Evolutionary conservation across 2,329 filamentous ascomycete species (phyloP), one percentile per base, ranked within the genome.

Genomic region (Fusarium dlaminii): DNA sequence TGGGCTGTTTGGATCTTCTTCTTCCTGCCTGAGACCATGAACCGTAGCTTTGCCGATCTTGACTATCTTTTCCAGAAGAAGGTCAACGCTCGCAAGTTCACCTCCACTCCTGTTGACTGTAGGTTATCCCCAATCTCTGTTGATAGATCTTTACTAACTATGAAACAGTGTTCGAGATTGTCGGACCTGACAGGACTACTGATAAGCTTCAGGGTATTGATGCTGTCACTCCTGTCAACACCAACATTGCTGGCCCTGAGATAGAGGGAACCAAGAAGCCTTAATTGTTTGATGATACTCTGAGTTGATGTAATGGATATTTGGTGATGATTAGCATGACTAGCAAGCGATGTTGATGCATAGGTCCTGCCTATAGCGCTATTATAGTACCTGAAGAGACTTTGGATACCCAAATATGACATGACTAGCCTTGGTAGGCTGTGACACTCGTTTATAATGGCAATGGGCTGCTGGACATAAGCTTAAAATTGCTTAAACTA

Each of bases 1-100:
- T 86, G 85, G 57, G 79, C 85, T 3, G 58, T 83, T 1, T 90
- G 89, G 83, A 85, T 87, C 7, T 87, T 81, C 74, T 87, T 87
- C 75, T 86, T 84, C 49, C 80, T 88, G 8, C 87, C 87, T 8
- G 89, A 90, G 81, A 87, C 88, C 18, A 85, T 83, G 65, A 87
- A 84, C 36, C 83, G 86, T 48, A 87, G 86, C 3, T 86, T 87
- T 63, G 87, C 85, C 48, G 88, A 90, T 80, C 83, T 90, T 13
- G 88, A 90, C 67, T 79, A 86, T 6, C 79, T 91, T 68, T 90
- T 90, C 75, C 84, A 88, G 67, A 79, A 82, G 64, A 76, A 77
- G 36, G 77, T 83, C 27, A 78, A 81, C 17, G 84, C 86, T 3
- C 80, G 85, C 82, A 81, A 83, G 58, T 86, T 82, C 55, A 39